phyloP scores from a whole-genome alignment of 2,329 filamentous ascomycete species.

The Scopulariopsis brevicaulis region DNA sequence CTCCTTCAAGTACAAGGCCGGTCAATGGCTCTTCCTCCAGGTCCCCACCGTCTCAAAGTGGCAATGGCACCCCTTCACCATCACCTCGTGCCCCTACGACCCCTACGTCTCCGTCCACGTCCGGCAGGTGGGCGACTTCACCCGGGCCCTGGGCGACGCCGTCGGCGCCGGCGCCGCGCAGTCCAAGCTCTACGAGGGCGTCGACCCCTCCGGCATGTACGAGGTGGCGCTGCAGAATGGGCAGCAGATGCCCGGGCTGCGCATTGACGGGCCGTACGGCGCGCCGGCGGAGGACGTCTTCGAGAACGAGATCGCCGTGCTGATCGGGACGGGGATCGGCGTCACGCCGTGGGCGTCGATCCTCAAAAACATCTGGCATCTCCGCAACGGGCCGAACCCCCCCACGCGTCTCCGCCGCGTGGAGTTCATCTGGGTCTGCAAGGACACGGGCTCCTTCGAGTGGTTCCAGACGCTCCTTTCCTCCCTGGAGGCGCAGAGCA shows the following conservation, averaged over 20 bases:
- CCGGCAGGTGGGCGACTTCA: conserved; percentile 95
- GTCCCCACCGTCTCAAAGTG: conserved; percentile 77
- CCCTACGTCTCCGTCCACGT: conserved; percentile 91
- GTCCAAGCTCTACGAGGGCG: conserved; percentile 76
- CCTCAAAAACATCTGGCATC: conserved; percentile 96
- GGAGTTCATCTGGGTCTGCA: conserved; percentile 99
- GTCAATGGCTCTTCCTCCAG: conserved; percentile 96
- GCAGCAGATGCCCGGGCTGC: conserved; percentile 79
- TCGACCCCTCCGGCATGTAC: conserved; percentile 95
- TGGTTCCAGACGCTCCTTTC: conserved; percentile 96
- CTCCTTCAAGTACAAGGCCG: conserved; percentile 95
- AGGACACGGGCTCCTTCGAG: conserved; percentile 89
- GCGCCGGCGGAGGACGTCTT: conserved; percentile 97
- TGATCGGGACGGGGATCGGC: conserved; percentile 79
- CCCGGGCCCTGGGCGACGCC: conserved; percentile 81
- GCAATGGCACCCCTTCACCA: conserved; percentile 99
- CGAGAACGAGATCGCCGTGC: conserved; percentile 77
- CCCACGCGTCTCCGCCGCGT: conserved; percentile 83
- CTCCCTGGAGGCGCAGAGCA: conserved; percentile 79
- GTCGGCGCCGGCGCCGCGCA: conserved; percentile 86
- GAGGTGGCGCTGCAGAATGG: conserved; percentile 91
- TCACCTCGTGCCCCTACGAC: conserved; percentile 95
- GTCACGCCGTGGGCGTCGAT: conserved; percentile 82
- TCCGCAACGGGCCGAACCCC: conserved; percentile 81
- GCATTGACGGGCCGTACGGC: conserved; percentile 92